Percentiles rank a stretch among this genome's conserved stretches.
phyloP scores from a whole-genome alignment of 257 asterid genomes.

The Nyctanthes arbortristis region DNA sequence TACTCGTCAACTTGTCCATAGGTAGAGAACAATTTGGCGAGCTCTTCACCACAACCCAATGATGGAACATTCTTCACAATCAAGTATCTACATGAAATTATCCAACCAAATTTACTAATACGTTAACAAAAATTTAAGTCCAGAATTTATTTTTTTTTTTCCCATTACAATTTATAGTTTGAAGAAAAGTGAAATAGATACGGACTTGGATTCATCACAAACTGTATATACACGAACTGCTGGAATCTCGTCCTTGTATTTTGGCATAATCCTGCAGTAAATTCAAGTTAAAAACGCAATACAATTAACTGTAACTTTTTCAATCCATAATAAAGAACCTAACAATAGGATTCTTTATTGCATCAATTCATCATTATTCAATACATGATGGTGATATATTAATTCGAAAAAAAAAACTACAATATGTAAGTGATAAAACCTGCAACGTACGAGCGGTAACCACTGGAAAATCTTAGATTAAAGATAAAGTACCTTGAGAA shows the following conservation, averaged over 20 bases:
- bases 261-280: slow-evolving; percentile 46
- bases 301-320: too few relatives aligned
- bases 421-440: too few relatives aligned
- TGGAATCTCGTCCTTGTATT: slow-evolving; percentile 56
- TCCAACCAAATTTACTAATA: background rate
- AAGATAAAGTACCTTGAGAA: too few relatives aligned
- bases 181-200: background rate
- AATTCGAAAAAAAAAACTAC: too few relatives aligned
- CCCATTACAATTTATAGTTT: background rate
- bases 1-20: slow-evolving; percentile 81
- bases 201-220: slow-evolving; percentile 90
- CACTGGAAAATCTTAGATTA: too few relatives aligned
- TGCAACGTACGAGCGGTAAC: too few relatives aligned
- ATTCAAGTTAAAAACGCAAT: background rate
- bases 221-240: slow-evolving; percentile 86
- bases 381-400: too few relatives aligned
- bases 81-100: slow-evolving; percentile 48
- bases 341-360: too few relatives aligned
- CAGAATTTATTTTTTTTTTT: background rate
- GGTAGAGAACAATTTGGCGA: slow-evolving; percentile 51
- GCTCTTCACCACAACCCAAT: slow-evolving; percentile 85
- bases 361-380: too few relatives aligned
- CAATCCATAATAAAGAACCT: too few relatives aligned
- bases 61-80: slow-evolving; percentile 88
- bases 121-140: background rate